Evolutionary conservation across 768 basidiomycete genomes (phyloP).

Genomic region (Collybiopsis confluens): DNA sequence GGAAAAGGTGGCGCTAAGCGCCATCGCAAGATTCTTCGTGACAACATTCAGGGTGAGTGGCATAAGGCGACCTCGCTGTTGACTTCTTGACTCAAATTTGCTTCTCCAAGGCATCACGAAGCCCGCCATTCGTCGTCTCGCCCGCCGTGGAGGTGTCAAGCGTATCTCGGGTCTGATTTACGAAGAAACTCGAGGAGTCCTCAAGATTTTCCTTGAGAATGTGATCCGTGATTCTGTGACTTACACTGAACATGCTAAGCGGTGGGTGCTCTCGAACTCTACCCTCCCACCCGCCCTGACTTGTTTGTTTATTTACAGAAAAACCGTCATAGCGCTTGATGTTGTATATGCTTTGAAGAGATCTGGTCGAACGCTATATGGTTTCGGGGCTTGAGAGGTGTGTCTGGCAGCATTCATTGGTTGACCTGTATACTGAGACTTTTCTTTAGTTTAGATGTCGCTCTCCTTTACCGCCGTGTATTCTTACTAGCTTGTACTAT

Average conservation of each 20-base stretch:
- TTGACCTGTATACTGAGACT: too few species aligned
- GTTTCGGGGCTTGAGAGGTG: conserved; percentile 5
- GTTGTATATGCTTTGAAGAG: conserved; percentile 8
- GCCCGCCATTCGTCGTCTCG: conserved; percentile 9
- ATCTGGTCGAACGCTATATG: conserved; percentile 5
- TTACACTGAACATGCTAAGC: conserved; percentile 8
- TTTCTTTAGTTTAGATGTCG: too few species aligned
- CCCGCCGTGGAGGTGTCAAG: conserved; percentile 9
- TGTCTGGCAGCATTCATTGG: too few species aligned
- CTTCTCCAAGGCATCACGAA: conserved; percentile 5
- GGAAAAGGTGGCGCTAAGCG: conserved; percentile 10
- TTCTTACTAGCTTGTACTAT: too few species aligned
- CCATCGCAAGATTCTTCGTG: conserved; percentile 10
- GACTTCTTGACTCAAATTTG: not conserved
- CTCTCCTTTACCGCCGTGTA: too few species aligned
- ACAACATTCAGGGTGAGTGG: conserved; percentile 7
- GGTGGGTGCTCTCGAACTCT: not conserved
- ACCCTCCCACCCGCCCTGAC: not conserved
- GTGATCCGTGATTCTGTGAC: conserved; percentile 7
- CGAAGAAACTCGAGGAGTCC: conserved; percentile 6
- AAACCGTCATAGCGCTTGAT: conserved; percentile 8
- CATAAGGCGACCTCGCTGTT: not conserved
- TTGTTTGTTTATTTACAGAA: not conserved
- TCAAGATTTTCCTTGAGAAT: conserved; percentile 8
- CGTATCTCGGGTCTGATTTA: conserved; percentile 9